Conservation (phyloP, 768 basidiomycete species). For the Clavaria fumosa region DNA sequence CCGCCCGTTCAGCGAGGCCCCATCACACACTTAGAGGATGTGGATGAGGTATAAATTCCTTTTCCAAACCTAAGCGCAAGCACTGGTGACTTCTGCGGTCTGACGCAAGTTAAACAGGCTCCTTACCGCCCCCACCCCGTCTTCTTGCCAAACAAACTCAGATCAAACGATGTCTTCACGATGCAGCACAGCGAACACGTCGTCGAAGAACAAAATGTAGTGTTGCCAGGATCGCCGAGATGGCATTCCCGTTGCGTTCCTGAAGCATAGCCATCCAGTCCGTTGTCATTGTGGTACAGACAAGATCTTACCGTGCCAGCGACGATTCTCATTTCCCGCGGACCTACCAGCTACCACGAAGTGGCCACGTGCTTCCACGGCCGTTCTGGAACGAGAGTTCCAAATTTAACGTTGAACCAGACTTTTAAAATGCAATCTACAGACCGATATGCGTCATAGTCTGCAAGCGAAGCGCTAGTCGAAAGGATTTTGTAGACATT, state of each 20-base stretch:
- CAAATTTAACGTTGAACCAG: background rate
- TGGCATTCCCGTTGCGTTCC: conserved; percentile 51
- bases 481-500: conserved; percentile 50
- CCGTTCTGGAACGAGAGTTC: conserved; percentile 21
- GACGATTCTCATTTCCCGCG: conserved; percentile 55
- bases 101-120: conserved; percentile 5
- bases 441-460: conserved; percentile 49
- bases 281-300: too few species aligned
- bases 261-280: too few species aligned
- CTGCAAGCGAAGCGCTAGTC: conserved; percentile 30
- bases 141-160: conserved; percentile 51
- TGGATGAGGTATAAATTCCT: conserved; percentile 63
- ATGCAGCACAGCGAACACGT: conserved; percentile 52
- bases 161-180: conserved; percentile 45
- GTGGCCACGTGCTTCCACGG: conserved; percentile 44
- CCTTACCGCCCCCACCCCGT: conserved; percentile 55
- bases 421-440: conserved; percentile 7
- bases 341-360: conserved; percentile 38
- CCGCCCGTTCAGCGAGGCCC: background rate
- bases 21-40: conserved; percentile 47
- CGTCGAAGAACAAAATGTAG: conserved; percentile 35
- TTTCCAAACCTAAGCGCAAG: conserved; percentile 37
- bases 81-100: background rate
- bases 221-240: conserved; percentile 45
- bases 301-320: conserved; percentile 71